A percentile compares a stretch with the other conserved stretches of the same genome.
phyloP scores from a whole-genome alignment of 2,329 filamentous ascomycete genomes.

The Curvularia sp. region DNA sequence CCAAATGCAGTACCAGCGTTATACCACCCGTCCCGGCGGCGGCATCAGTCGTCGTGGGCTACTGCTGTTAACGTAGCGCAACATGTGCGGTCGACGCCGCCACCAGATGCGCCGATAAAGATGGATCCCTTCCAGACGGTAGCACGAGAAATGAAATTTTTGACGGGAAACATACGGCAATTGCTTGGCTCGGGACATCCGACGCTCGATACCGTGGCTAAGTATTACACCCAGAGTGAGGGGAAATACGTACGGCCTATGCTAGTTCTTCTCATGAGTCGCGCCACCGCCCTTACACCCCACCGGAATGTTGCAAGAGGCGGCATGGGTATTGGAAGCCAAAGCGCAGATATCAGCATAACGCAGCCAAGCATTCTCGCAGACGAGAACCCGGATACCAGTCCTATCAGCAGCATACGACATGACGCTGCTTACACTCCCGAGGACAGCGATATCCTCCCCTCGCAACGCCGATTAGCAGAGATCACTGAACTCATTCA shows the following conservation, averaged over 20 bases:
- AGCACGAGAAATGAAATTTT: slow-evolving; percentile 94
- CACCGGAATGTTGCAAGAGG: slow-evolving; percentile 49
- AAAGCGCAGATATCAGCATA: slow-evolving; percentile 65
- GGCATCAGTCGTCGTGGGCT: slow-evolving; percentile 72
- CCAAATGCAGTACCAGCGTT: slow-evolving; percentile 31
- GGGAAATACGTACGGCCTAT: slow-evolving; percentile 96
- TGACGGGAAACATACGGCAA: slow-evolving; percentile 91
- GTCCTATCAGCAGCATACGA: slow-evolving; percentile 61
- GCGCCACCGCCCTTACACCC: slow-evolving; percentile 84
- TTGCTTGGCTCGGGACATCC: slow-evolving; percentile 94
- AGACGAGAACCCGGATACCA: slow-evolving; percentile 73
- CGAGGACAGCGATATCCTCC: slow-evolving; percentile 75
- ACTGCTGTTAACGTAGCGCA: slow-evolving; percentile 73
- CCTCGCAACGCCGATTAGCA: slow-evolving; percentile 88
- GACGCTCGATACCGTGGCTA: slow-evolving; percentile 90
- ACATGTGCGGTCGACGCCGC: slow-evolving; percentile 71
- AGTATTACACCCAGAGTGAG: slow-evolving; percentile 97
- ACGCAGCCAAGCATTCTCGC: slow-evolving; percentile 69
- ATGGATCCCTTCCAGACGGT: slow-evolving; percentile 90
- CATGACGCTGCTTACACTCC: slow-evolving; percentile 55
- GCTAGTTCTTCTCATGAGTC: slow-evolving; percentile 94
- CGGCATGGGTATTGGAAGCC: slow-evolving; percentile 33
- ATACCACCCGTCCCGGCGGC: slow-evolving; percentile 53
- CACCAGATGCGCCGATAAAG: slow-evolving; percentile 69
- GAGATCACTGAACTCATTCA: slow-evolving; percentile 98